Evolutionary conservation across 31 red algal genomes (phyloP), one percentile per base, ranked within the genome.

Genomic region (Endocladia muricata): DNA sequence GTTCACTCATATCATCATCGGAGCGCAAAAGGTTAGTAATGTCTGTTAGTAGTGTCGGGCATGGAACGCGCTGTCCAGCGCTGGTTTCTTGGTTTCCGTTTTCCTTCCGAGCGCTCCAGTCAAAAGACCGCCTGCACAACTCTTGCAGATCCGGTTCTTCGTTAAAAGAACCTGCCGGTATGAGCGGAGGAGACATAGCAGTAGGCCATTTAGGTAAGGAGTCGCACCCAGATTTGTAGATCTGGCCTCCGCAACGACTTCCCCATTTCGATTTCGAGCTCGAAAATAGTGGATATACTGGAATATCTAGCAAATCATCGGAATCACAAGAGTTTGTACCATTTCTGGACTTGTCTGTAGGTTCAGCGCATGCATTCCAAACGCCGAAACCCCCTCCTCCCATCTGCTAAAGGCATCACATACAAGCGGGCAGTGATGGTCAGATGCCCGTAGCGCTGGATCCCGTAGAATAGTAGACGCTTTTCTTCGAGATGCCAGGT

Each of bases 381-480:
- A 69, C 37, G 19, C 65, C 65, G 37, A 69, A 69, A 37, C 65
- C 65, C 6, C 65, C 65, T 5, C 33, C 65, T 19, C 65, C 65
- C 65, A 69, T 69, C 26, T 69, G 65, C 58, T 61, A 19, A n/a
- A n/a, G n/a, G n/a, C n/a, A n/a, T n/a, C n/a, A n/a, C n/a, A n/a
- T n/a, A n/a, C n/a, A n/a, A n/a, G n/a, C n/a, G n/a, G n/a, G n/a
- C n/a, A n/a, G n/a, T n/a, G n/a, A n/a, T n/a, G n/a, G n/a, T n/a
- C 44, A 19, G 8, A 13, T 19, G 8, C 44, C 8, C 11, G 19
- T 8, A 49, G 19, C 19, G 19, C 19, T 49, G 44, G 44, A 49
- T 8, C 44, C 44, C 8, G 44, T 8, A 19, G 44, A 49, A 49
- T 49, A 49, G 19, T 13, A 49, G 8, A 49, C 44, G 44, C 19